phyloP scores from a whole-genome alignment of 2,329 filamentous ascomycete genomes.

The Fusarium tupiense region DNA sequence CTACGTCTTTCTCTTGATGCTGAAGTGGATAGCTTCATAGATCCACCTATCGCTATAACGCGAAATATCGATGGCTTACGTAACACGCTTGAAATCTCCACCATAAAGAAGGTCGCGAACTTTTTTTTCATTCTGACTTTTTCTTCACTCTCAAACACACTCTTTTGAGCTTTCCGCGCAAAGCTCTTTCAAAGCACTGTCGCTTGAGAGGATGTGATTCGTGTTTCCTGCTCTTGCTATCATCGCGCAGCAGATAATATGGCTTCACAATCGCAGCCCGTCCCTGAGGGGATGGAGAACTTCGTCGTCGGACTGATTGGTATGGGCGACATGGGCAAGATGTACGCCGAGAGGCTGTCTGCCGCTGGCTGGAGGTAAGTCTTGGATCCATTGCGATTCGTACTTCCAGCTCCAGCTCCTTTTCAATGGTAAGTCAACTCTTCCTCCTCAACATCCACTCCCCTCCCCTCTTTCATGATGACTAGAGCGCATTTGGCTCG shows the following conservation, averaged over 20 bases:
- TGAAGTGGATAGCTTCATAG: slow-evolving; percentile 34
- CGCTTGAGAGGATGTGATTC: slow-evolving; percentile 43
- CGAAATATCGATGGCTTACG: slow-evolving; percentile 26
- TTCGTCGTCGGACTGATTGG: slow-evolving; percentile 94
- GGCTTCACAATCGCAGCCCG: slow-evolving; percentile 38
- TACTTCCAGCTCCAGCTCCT: slow-evolving; percentile 24
- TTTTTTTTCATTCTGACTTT: slow-evolving; percentile 35
- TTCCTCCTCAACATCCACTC: neutral
- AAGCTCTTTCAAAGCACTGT: slow-evolving; percentile 22
- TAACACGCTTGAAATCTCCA: slow-evolving; percentile 32
- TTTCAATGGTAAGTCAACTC: slow-evolving; percentile 37
- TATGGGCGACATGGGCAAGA: slow-evolving; percentile 99
- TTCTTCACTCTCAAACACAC: slow-evolving; percentile 20
- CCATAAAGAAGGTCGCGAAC: slow-evolving; percentile 38
- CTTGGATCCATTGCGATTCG: slow-evolving; percentile 14
- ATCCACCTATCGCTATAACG: slow-evolving; percentile 40
- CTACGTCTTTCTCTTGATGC: slow-evolving; percentile 18
- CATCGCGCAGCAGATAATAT: slow-evolving; percentile 44
- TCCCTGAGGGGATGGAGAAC: slow-evolving; percentile 65
- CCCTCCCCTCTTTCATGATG: slow-evolving; percentile 74
- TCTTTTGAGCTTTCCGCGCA: slow-evolving; percentile 23
- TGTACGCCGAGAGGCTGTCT: slow-evolving; percentile 92
- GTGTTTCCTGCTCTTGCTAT: slow-evolving; percentile 36
- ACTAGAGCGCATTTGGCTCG: slow-evolving; percentile 99
- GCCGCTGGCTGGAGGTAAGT: slow-evolving; percentile 93